Conservation (phyloP, 1,284 basidiomycete genomes). For the Xanthoconium separans region DNA sequence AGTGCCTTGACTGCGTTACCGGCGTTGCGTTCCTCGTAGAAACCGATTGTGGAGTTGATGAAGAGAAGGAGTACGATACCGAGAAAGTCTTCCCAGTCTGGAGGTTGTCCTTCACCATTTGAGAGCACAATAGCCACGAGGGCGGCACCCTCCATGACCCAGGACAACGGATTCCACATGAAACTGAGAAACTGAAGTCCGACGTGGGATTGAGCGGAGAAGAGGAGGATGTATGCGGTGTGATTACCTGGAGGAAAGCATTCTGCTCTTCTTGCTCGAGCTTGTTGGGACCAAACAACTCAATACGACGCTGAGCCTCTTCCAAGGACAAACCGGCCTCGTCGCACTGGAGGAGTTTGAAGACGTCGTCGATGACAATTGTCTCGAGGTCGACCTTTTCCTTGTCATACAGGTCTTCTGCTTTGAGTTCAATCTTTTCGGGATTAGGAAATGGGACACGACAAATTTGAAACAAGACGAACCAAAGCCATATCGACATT, state of each 20-base stretch:
- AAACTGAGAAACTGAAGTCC: slow-evolving; percentile 83
- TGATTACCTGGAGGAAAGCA: slow-evolving; percentile 70
- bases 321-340: slow-evolving; percentile 76
- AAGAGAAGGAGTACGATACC: slow-evolving; percentile 92
- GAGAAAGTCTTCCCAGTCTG: slow-evolving; percentile 97
- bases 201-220: slow-evolving; percentile 11
- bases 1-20: slow-evolving; percentile 99
- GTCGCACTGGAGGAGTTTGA: slow-evolving; percentile 89
- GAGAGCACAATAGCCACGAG: slow-evolving; percentile 95
- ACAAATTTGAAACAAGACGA: slow-evolving; percentile 12
- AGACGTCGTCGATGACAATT: slow-evolving; percentile 95
- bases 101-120: slow-evolving; percentile 84
- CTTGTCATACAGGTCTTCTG: slow-evolving; percentile 96
- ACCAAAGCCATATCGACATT: slow-evolving; percentile 86
- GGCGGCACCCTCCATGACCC: slow-evolving; percentile 99
- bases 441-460: slow-evolving; percentile 1
- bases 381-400: slow-evolving; percentile 99
- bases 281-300: slow-evolving; percentile 95
- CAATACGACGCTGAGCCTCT: slow-evolving; percentile 85
- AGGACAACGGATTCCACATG: slow-evolving; percentile 99
- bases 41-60: slow-evolving; percentile 97
- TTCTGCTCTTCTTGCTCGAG: slow-evolving; percentile 91
- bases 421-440: slow-evolving; percentile 79
- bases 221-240: neutral
- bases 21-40: slow-evolving; percentile 96